Conservation (phyloP, 1,284 basidiomycete species). For the Rhodofomes roseus region DNA sequence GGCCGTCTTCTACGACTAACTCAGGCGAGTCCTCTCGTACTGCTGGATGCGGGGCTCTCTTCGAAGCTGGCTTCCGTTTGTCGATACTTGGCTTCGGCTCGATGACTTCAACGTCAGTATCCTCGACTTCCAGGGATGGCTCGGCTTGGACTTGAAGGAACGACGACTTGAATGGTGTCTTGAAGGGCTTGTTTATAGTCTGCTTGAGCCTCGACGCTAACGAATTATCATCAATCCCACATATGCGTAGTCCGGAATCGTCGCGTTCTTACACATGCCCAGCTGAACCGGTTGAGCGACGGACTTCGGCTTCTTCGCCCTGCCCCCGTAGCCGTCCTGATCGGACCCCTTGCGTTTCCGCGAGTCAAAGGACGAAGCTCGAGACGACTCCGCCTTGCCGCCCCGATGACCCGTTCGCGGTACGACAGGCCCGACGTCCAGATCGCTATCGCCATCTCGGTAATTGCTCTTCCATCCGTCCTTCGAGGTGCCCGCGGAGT, state of each 20-base stretch:
- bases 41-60: not conserved
- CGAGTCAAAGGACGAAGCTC: not conserved
- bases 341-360: not conserved
- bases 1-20: not conserved
- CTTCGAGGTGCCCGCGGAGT: not conserved
- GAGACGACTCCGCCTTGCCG: not conserved
- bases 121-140: not conserved
- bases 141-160: not conserved
- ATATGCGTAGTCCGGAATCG: slow-evolving; percentile 9
- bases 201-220: slow-evolving; percentile 40
- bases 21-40: not conserved
- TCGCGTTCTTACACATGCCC: slow-evolving; percentile 36
- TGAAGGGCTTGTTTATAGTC: slow-evolving; percentile 56
- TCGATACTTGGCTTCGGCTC: not conserved
- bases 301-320: slow-evolving; percentile 5
- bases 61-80: not conserved
- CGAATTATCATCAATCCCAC: not conserved
- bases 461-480: slow-evolving; percentile 4
- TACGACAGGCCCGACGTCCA: not conserved
- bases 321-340: not conserved
- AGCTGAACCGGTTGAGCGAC: slow-evolving; percentile 2
- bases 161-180: slow-evolving; percentile 27
- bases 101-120: not conserved
- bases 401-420: not conserved
- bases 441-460: slow-evolving; percentile 4